A percentile compares a stretch with the other conserved stretches of the same genome.
Evolutionary conservation across 306 rosid genomes (phyloP).

Genomic region (Lablab purpureus): DNA sequence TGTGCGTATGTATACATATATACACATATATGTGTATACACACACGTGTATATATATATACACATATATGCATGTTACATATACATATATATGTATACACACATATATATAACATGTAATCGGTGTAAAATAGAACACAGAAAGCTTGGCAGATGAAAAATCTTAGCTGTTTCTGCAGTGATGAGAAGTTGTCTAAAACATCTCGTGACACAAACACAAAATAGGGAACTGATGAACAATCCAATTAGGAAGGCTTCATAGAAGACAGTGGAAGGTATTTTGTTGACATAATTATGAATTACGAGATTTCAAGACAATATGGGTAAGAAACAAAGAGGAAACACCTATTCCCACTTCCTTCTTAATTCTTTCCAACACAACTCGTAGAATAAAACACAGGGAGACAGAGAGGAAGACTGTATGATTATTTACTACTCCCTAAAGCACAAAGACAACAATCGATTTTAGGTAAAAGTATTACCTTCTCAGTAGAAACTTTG

Average conservation of each 20-base stretch:
- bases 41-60: too few species aligned
- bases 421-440: background rate
- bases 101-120: background rate
- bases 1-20: too few species aligned
- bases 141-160: background rate
- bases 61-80: too few species aligned
- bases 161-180: background rate
- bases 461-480: slow-evolving; percentile 45
- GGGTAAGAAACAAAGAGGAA: background rate
- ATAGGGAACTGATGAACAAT: background rate
- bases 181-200: slow-evolving; percentile 1
- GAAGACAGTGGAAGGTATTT: background rate
- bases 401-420: slow-evolving; percentile 2
- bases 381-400: background rate
- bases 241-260: slow-evolving; percentile 7
- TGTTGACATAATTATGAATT: background rate
- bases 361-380: background rate
- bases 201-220: background rate
- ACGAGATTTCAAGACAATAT: background rate
- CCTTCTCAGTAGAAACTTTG: slow-evolving; percentile 91
- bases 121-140: slow-evolving; percentile 15
- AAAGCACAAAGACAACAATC: background rate
- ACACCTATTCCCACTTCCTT: background rate
- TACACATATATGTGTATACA: too few species aligned
- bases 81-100: too few species aligned